Conservation (phyloP, 192 early-diverging fungal species). For the Physocladia obscura region DNA sequence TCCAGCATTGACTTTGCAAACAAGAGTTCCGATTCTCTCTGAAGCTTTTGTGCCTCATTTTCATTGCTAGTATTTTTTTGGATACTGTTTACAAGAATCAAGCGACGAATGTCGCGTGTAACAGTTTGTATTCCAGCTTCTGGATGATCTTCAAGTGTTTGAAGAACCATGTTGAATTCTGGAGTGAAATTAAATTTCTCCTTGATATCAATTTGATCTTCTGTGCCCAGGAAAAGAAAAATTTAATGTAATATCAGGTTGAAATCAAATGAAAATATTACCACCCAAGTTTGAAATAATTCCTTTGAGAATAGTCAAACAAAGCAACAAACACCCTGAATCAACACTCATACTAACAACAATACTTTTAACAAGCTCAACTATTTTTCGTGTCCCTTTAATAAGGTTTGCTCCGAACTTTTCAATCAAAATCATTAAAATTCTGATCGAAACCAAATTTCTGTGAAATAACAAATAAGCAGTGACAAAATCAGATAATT, state of each 20-base stretch:
- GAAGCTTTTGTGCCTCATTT: slow-evolving; percentile 38
- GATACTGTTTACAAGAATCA: slow-evolving; percentile 26
- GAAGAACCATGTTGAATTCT: slow-evolving; percentile 38
- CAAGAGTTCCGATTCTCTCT: slow-evolving; percentile 49
- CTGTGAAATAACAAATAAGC: slow-evolving; percentile 14
- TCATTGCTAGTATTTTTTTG: slow-evolving; percentile 52
- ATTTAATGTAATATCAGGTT: slow-evolving; percentile 16
- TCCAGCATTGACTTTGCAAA: slow-evolving; percentile 78
- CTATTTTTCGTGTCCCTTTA: slow-evolving; percentile 1
- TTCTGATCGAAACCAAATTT: slow-evolving; percentile 2
- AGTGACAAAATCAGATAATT: not conserved
- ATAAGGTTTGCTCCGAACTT: slow-evolving; percentile 4
- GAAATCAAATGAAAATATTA: slow-evolving; percentile 18
- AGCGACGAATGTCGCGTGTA: slow-evolving; percentile 31
- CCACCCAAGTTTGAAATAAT: not conserved
- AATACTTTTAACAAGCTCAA: slow-evolving; percentile 16
- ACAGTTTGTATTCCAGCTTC: slow-evolving; percentile 28
- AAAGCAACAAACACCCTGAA: slow-evolving; percentile 9
- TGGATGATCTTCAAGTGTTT: slow-evolving; percentile 31
- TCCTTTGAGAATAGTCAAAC: slow-evolving; percentile 13
- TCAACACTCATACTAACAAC: slow-evolving; percentile 3
- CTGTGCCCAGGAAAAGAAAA: not conserved
- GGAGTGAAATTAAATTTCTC: slow-evolving; percentile 11
- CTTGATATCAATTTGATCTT: slow-evolving; percentile 4
- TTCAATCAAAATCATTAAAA: slow-evolving; percentile 53